These are phyloP conservation scores for Cornus controversa DNA, from an alignment of 148 eudicot genomes.

Conservation along the genomic window DNA sequence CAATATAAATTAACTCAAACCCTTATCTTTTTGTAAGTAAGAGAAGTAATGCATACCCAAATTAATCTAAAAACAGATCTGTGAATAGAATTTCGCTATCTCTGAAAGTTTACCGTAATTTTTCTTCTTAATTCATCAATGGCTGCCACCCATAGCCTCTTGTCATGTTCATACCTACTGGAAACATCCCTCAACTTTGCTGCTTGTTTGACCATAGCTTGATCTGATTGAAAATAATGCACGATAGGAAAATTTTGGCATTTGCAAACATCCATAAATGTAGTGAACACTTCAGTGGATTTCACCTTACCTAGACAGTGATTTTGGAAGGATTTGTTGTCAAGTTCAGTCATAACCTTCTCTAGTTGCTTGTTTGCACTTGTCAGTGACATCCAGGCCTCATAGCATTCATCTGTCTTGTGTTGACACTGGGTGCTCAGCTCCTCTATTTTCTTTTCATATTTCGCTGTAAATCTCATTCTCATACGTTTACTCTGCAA, in stretches of 20 bases:
- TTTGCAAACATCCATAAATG: neutral
- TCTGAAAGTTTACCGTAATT: constrained; percentile 51
- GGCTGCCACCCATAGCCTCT: constrained; percentile 59
- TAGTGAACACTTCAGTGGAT: constrained; percentile 22
- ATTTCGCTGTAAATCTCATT: constrained; percentile 59
- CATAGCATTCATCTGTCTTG: constrained; percentile 89
- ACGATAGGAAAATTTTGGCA: neutral
- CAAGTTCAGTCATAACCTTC: constrained; percentile 85
- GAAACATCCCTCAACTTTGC: constrained; percentile 56
- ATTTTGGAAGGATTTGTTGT: constrained; percentile 60
- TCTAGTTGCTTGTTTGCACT: constrained; percentile 75
- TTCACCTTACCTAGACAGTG: constrained; percentile 69
- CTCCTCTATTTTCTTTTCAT: constrained; percentile 80
- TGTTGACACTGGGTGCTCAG: constrained; percentile 56
- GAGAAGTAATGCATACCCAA: neutral
- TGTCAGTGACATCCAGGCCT: constrained; percentile 95
- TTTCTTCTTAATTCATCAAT: constrained; percentile 47
- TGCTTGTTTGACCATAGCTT: constrained; percentile 60
- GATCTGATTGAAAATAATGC: constrained; percentile 33
- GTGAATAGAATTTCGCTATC: neutral
- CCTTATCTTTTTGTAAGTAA: too few species aligned
- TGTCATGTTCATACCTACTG: constrained; percentile 59
- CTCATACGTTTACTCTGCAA: constrained; percentile 47
- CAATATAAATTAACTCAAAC: neutral
- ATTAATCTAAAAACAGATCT: constrained; percentile 1